These are phyloP conservation scores for Fusarium brachygibbosum DNA, from an alignment of 2,329 filamentous ascomycete species.

Conservation along the genomic window DNA sequence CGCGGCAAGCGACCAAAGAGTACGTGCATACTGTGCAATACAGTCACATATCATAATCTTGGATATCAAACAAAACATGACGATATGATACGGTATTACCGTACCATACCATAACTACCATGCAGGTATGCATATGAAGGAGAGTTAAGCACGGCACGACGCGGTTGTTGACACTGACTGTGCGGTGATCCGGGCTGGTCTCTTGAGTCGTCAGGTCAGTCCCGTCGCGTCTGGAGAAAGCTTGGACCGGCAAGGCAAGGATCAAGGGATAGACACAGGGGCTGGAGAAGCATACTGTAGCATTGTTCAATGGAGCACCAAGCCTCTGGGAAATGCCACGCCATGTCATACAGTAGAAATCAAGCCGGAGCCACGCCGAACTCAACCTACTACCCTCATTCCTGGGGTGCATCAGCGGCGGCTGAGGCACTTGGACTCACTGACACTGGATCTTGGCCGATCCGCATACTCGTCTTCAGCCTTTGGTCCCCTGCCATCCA, in stretches of 20 bases:
- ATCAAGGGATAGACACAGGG: conserved; percentile 38
- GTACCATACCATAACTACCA: conserved; percentile 1
- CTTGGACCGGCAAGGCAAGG: conserved; percentile 32
- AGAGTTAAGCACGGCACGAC: conserved; percentile 37
- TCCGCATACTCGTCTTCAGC: conserved; percentile 30
- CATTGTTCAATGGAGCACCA: conserved; percentile 24
- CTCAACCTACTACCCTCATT: conserved; percentile 35
- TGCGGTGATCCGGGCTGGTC: conserved; percentile 31
- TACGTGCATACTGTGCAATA: conserved; percentile 5
- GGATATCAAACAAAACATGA: conserved; percentile 31
- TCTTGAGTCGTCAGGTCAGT: conserved; percentile 20
- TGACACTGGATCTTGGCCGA: conserved; percentile 12
- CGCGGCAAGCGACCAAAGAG: conserved; percentile 36
- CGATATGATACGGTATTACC: conserved; percentile 14
- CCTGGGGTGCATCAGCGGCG: conserved; percentile 34
- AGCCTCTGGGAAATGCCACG: conserved; percentile 33
- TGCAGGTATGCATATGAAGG: neutral
- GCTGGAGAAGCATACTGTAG: conserved; percentile 7
- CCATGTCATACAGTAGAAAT: conserved; percentile 9
- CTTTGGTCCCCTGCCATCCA: conserved; percentile 25
- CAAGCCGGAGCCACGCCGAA: conserved; percentile 31
- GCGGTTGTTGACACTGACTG: conserved; percentile 38
- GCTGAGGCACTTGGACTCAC: conserved; percentile 28
- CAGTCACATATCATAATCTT: conserved; percentile 37
- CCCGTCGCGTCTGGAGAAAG: conserved; percentile 41